These are phyloP conservation scores for Pythium periplocum DNA, from an alignment of 352 stramenopile species.

Conservation along the genomic window DNA sequence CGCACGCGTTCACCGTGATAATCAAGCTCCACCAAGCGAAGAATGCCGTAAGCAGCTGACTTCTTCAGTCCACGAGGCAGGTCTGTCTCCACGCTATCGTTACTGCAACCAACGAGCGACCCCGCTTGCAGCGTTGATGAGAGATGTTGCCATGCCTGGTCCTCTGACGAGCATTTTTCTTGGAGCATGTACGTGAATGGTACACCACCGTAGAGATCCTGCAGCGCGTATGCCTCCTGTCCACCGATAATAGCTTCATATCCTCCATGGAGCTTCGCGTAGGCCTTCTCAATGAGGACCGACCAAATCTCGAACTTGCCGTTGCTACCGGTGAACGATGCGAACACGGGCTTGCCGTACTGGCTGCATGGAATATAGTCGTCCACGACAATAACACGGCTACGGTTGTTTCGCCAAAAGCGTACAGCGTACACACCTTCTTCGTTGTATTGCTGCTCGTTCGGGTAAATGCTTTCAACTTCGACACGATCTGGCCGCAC, in stretches of 20 bases:
- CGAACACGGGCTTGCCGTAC: slow-evolving; percentile 81
- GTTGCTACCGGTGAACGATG: slow-evolving; percentile 74
- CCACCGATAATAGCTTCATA: slow-evolving; percentile 89
- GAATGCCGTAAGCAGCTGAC: slow-evolving; percentile 66
- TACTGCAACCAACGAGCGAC: slow-evolving; percentile 67
- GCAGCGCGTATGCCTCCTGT: slow-evolving; percentile 67
- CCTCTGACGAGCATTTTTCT: slow-evolving; percentile 52
- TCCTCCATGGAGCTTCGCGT: slow-evolving; percentile 89
- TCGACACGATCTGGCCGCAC: slow-evolving; percentile 57
- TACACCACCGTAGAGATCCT: slow-evolving; percentile 76
- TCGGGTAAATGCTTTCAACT: slow-evolving; percentile 35
- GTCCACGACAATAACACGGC: slow-evolving; percentile 74
- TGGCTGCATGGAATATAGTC: slow-evolving; percentile 83
- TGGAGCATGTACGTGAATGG: slow-evolving; percentile 62
- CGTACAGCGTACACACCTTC: slow-evolving; percentile 84
- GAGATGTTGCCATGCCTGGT: slow-evolving; percentile 49
- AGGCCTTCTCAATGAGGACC: slow-evolving; percentile 93
- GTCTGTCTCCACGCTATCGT: slow-evolving; percentile 58
- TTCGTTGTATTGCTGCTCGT: slow-evolving; percentile 86
- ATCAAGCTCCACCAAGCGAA: slow-evolving; percentile 70
- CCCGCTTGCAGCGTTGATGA: slow-evolving; percentile 39
- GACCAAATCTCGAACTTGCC: slow-evolving; percentile 92
- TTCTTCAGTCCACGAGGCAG: slow-evolving; percentile 61
- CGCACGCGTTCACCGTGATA: slow-evolving; percentile 47
- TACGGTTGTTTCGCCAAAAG: slow-evolving; percentile 82